Percentiles rank a stretch among this genome's conserved stretches.
phyloP scores from a whole-genome alignment of 768 basidiomycete species.

The Russula dissimulans region DNA sequence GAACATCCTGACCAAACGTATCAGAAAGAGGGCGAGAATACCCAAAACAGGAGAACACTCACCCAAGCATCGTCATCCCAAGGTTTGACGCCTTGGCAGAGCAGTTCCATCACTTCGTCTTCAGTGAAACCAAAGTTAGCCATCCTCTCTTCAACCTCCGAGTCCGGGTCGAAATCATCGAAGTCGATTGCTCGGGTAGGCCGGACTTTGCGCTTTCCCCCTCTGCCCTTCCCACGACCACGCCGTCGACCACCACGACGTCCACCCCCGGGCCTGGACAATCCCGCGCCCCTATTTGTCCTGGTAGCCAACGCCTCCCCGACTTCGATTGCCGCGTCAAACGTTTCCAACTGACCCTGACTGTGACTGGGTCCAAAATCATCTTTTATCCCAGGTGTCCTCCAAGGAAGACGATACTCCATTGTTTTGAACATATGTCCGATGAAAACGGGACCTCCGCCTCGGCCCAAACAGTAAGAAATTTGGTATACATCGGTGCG shows the following conservation, averaged over 20 bases:
- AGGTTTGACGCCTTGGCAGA: constrained; percentile 34
- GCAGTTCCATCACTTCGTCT: constrained; percentile 29
- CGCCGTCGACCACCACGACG: background rate
- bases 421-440: background rate
- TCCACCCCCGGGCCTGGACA: too few relatives aligned
- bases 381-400: background rate
- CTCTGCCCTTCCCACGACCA: background rate
- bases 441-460: background rate
- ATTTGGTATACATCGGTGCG: background rate
- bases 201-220: background rate
- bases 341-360: too few relatives aligned
- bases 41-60: constrained; percentile 12
- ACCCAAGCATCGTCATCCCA: constrained; percentile 39
- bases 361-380: background rate
- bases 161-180: background rate
- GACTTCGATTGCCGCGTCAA: background rate
- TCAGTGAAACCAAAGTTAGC: constrained; percentile 29
- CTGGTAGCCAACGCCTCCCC: too few relatives aligned
- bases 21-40: background rate
- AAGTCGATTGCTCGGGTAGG: background rate
- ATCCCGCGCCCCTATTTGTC: background rate
- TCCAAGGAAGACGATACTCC: constrained; percentile 1
- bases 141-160: constrained; percentile 18
- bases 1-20: constrained; percentile 1
- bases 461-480: background rate